A percentile compares a stretch with the other conserved stretches of the same genome.
Conservation (phyloP, 108 stramenopile species). For the Skeletonema potamos region DNA sequence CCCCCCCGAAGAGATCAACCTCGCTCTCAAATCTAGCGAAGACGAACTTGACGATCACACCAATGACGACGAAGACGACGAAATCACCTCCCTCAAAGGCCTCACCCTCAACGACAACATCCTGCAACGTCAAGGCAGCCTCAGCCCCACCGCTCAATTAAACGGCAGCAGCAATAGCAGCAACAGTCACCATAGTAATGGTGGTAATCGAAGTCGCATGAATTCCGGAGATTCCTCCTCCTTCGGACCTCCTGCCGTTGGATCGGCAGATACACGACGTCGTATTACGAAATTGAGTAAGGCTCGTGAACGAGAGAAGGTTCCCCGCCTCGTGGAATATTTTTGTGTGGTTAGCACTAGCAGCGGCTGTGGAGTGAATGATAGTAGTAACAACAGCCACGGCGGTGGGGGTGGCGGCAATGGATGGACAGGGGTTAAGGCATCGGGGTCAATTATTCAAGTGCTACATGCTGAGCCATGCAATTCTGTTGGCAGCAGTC, state of each 20-base stretch:
- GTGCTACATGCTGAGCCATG: not conserved
- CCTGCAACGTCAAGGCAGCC: not conserved
- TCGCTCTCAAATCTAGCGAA: constrained; percentile 16
- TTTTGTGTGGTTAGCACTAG: constrained; percentile 69
- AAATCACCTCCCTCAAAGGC: constrained; percentile 7
- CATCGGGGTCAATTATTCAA: not conserved
- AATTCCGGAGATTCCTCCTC: too few species aligned
- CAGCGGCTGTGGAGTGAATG: not conserved
- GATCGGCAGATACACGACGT: constrained; percentile 28
- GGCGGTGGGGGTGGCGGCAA: too few species aligned
- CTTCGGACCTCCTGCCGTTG: not conserved
- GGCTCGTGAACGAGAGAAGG: constrained; percentile 24
- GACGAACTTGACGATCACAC: not conserved
- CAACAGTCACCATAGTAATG: not conserved
- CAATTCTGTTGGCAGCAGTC: not conserved
- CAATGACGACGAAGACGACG: not conserved
- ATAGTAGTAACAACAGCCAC: not conserved
- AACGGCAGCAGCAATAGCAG: not conserved
- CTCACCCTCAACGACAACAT: not conserved
- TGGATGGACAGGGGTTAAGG: not conserved
- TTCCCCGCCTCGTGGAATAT: constrained; percentile 75
- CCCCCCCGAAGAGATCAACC: constrained; percentile 11
- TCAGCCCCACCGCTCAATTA: not conserved
- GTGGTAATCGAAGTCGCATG: too few species aligned
- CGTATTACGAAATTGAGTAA: constrained; percentile 27